phyloP scores from a whole-genome alignment of 2,329 filamentous ascomycete species.

The Fusarium neocosmosporiellum region DNA sequence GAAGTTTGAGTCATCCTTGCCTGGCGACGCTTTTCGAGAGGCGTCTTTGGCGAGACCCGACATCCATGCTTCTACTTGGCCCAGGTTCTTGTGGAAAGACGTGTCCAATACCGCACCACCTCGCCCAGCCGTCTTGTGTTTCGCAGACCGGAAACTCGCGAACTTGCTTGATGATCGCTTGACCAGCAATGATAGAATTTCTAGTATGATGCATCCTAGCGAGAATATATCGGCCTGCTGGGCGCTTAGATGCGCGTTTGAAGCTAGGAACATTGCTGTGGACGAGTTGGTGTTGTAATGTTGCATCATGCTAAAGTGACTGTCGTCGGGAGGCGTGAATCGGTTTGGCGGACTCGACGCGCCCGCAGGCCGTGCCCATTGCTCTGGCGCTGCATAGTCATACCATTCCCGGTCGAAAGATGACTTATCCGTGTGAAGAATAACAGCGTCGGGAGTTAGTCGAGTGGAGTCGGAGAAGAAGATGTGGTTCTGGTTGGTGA shows the following conservation, averaged over 20 bases:
- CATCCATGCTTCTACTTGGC: conserved; percentile 78
- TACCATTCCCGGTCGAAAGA: conserved; percentile 76
- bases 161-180: conserved; percentile 76
- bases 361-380: conserved; percentile 60
- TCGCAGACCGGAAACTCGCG: conserved; percentile 72
- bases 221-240: conserved; percentile 78
- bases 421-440: conserved; percentile 55
- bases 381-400: conserved; percentile 79
- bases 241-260: conserved; percentile 60
- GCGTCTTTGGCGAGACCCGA: conserved; percentile 69
- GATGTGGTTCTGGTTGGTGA: conserved; percentile 73
- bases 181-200: conserved; percentile 75
- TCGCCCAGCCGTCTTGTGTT: conserved; percentile 68
- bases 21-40: conserved; percentile 54
- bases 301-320: conserved; percentile 51
- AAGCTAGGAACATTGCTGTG: conserved; percentile 50
- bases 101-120: conserved; percentile 74
- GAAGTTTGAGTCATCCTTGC: conserved; percentile 55
- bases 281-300: conserved; percentile 42
- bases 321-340: conserved; percentile 51
- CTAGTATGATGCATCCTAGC: conserved; percentile 77
- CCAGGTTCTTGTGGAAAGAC: conserved; percentile 78
- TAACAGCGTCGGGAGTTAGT: conserved; percentile 57
- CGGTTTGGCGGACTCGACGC: conserved; percentile 50
- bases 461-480: conserved; percentile 73